These are phyloP conservation scores for Penicillium turbatum DNA, from an alignment of 495 filamentous ascomycete genomes.

Conservation along the genomic window DNA sequence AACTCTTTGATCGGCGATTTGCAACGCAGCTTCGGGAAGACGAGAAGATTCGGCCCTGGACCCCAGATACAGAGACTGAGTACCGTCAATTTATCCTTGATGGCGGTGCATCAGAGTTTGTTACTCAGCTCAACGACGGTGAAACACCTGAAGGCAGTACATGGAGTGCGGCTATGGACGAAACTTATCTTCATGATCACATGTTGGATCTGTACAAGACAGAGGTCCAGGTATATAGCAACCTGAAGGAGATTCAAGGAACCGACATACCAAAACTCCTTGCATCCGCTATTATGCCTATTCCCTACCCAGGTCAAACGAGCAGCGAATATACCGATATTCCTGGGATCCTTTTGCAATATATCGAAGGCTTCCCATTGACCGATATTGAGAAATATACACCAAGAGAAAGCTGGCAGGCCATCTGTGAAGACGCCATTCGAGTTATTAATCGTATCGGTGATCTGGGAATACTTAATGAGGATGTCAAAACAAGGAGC, in stretches of 20 bases:
- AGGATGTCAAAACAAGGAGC: conserved; percentile 24
- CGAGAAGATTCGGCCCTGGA: conserved; percentile 18
- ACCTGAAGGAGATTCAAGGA: conserved; percentile 19
- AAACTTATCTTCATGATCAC: conserved; percentile 17
- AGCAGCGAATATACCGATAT: conserved; percentile 10
- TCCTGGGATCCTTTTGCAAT: conserved; percentile 22
- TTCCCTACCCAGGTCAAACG: not conserved
- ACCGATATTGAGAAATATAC: conserved; percentile 15
- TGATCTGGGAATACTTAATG: conserved; percentile 25
- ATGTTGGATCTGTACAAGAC: conserved; percentile 11
- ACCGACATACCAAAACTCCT: conserved; percentile 12
- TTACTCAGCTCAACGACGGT: conserved; percentile 9
- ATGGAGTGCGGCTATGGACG: conserved; percentile 21
- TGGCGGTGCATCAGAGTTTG: conserved; percentile 12
- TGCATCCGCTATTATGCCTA: conserved; percentile 7
- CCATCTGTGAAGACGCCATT: conserved; percentile 26
- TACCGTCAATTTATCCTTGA: conserved; percentile 20
- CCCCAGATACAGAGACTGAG: conserved; percentile 11
- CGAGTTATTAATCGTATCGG: conserved; percentile 15
- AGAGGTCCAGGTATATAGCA: conserved; percentile 18
- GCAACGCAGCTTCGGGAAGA: conserved; percentile 23
- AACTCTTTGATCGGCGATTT: conserved; percentile 32
- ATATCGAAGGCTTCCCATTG: conserved; percentile 25
- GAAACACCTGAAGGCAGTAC: conserved; percentile 5
- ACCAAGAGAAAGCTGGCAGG: conserved; percentile 19